Base-by-base conservation (phyloP, 305 asterid genomes). In the Galium porrigens region DNA sequence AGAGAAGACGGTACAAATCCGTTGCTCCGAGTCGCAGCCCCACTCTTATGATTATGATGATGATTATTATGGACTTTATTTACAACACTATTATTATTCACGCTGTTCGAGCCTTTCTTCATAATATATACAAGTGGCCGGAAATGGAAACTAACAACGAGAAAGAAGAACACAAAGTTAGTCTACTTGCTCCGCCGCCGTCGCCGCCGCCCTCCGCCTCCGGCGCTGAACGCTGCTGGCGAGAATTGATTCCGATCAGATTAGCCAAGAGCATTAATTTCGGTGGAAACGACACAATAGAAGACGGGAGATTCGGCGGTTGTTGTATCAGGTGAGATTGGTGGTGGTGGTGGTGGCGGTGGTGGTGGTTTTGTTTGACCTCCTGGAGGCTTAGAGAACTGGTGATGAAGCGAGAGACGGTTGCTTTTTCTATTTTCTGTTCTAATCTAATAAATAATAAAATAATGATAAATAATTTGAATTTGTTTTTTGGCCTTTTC, bases 1-100 rank as follows among this genome's bases (percentile, higher is more conserved):
- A 90, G 72, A 7, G 97, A 94, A 84, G 79, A 82, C 65, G 97
- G 99, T 72, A 94, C 80, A 78, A 89, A 76, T 68, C 80, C 78
- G 73, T 75, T 70, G 41, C 63, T 34, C 58, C 68, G 65, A 51
- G 55, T 30, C 6, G 69, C 41, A 33, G 70, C 70, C 67, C 78
- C 80, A 61, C 72, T 78, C 72, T 72, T 65, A 36, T 15, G 52
- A 46, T 53, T 60, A 53, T 52, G 68, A 63, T 51, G 68, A 63
- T 29, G 71, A 49, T 34, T 49, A 22, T 56, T 64, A 34, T 48
- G 70, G 52, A 17, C 72, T 66, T 67, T 74, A 20, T 14, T 37
- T 6, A 20, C 58, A 58, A 10, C 12, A 25, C 37, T 70, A 48
- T 69, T 68, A 69, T 44, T 70, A 67, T 17, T 65, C 27, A 65